A percentile compares a stretch with the other conserved stretches of the same genome.
Conservation (phyloP, 345 rosid genomes). For the Gossypioides kirkii region DNA sequence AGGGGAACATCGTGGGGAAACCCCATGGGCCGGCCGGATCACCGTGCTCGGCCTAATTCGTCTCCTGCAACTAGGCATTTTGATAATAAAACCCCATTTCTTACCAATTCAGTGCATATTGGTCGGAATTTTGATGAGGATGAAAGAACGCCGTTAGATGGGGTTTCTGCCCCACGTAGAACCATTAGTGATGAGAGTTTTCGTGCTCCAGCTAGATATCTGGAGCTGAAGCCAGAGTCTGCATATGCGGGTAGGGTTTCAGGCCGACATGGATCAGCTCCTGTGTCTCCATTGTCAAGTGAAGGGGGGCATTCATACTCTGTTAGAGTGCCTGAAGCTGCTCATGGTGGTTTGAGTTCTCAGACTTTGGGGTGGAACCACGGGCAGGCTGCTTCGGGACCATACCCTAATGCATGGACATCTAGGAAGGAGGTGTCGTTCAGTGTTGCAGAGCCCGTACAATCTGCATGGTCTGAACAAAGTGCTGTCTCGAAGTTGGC, state of each 20-base stretch:
- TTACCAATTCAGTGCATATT: slow-evolving; percentile 41
- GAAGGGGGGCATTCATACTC: slow-evolving; percentile 30
- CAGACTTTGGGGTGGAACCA: slow-evolving; percentile 28
- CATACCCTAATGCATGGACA: slow-evolving; percentile 50
- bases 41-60: slow-evolving; percentile 53
- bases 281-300: slow-evolving; percentile 21
- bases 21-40: slow-evolving; percentile 48
- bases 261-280: slow-evolving; percentile 24
- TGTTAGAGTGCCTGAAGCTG: slow-evolving; percentile 38
- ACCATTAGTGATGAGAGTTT: slow-evolving; percentile 58
- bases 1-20: slow-evolving; percentile 56
- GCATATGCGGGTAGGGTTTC: slow-evolving; percentile 32
- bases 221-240: slow-evolving; percentile 45
- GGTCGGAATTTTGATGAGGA: slow-evolving; percentile 83
- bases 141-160: slow-evolving; percentile 77
- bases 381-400: slow-evolving; percentile 32
- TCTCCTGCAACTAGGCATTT: slow-evolving; percentile 54
- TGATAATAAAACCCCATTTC: slow-evolving; percentile 71
- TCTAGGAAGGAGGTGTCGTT: slow-evolving; percentile 46
- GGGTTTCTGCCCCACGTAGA: slow-evolving; percentile 50
- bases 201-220: slow-evolving; percentile 22
- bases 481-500: slow-evolving; percentile 54
- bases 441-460: slow-evolving; percentile 34
- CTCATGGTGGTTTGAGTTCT: slow-evolving; percentile 22
- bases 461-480: slow-evolving; percentile 43